Evolutionary conservation across 495 filamentous ascomycete genomes (phyloP).

Genomic region (Evernia prunastri): DNA sequence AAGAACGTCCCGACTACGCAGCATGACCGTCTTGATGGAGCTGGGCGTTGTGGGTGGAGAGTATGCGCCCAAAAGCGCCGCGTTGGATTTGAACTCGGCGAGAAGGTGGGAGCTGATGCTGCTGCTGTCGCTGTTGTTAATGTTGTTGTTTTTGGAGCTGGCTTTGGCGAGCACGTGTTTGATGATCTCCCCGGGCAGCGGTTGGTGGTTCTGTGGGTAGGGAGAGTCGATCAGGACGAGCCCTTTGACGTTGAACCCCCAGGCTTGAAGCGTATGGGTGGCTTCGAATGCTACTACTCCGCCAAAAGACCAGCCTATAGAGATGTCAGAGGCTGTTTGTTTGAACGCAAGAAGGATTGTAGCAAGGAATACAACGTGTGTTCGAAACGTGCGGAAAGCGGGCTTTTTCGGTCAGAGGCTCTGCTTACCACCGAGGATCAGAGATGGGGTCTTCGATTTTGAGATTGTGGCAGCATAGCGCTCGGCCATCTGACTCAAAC

Average conservation of each 20-base stretch:
- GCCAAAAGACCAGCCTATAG: conserved; percentile 17
- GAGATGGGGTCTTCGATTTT: neutral
- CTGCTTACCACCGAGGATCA: conserved; percentile 13
- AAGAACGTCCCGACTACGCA: conserved; percentile 18
- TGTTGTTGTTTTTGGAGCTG: neutral
- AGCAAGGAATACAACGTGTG: too few species aligned
- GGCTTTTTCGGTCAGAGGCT: too few species aligned
- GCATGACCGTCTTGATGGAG: conserved; percentile 16
- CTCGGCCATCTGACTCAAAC: neutral
- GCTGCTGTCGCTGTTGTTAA: neutral
- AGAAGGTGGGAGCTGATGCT: neutral
- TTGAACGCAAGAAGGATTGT: neutral
- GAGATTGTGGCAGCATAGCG: neutral
- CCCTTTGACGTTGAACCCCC: conserved; percentile 14
- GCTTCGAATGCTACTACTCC: conserved; percentile 20
- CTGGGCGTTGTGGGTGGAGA: conserved; percentile 12
- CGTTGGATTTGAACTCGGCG: conserved; percentile 12
- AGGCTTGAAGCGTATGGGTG: neutral
- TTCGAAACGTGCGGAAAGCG: too few species aligned
- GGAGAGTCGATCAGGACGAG: conserved; percentile 23
- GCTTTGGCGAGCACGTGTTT: neutral
- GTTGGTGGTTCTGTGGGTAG: conserved; percentile 14
- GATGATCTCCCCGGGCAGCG: conserved; percentile 6
- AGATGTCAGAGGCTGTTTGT: too few species aligned
- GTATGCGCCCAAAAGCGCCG: conserved; percentile 11